Evolutionary conservation across 164 flowering plant genomes (phyloP).

Genomic region (Stephania cephalantha): DNA sequence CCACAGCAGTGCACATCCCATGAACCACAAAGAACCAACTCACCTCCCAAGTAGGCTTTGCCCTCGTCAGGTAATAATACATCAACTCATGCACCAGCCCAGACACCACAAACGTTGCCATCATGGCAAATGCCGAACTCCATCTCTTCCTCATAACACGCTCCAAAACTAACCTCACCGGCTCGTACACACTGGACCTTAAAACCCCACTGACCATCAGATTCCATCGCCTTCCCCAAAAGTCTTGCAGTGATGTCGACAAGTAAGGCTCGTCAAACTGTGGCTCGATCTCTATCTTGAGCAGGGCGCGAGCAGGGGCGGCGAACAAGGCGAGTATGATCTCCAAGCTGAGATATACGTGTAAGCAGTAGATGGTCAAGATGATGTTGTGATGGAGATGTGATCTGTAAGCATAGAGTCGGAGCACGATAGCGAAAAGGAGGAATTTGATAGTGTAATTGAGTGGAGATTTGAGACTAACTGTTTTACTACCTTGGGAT

Average conservation of each 20-base stretch:
- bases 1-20: slow-evolving; percentile 15
- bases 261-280: slow-evolving; percentile 46
- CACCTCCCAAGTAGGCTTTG: slow-evolving; percentile 24
- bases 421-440: background rate
- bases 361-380: slow-evolving; percentile 17
- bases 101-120: slow-evolving; percentile 29
- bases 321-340: slow-evolving; percentile 21
- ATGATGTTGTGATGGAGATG: slow-evolving; percentile 11
- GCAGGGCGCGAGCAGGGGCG: slow-evolving; percentile 15
- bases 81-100: slow-evolving; percentile 42
- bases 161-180: background rate
- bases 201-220: slow-evolving; percentile 32
- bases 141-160: slow-evolving; percentile 18
- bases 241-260: slow-evolving; percentile 48
- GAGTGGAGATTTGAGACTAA: slow-evolving; percentile 1
- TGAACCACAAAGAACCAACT: slow-evolving; percentile 25
- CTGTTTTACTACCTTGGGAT: background rate
- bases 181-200: slow-evolving; percentile 40
- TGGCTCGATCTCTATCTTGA: slow-evolving; percentile 44
- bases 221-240: slow-evolving; percentile 38
- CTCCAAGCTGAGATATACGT: slow-evolving; percentile 26
- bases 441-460: slow-evolving; percentile 8
- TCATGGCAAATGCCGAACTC: slow-evolving; percentile 14
- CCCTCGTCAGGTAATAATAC: slow-evolving; percentile 19
- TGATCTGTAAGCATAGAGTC: slow-evolving; percentile 6